A percentile compares a stretch with the other conserved stretches of the same genome.
Evolutionary conservation across 1,139 yeast genomes (phyloP).

Genomic region (Lodderomyces oxycetoniae): DNA sequence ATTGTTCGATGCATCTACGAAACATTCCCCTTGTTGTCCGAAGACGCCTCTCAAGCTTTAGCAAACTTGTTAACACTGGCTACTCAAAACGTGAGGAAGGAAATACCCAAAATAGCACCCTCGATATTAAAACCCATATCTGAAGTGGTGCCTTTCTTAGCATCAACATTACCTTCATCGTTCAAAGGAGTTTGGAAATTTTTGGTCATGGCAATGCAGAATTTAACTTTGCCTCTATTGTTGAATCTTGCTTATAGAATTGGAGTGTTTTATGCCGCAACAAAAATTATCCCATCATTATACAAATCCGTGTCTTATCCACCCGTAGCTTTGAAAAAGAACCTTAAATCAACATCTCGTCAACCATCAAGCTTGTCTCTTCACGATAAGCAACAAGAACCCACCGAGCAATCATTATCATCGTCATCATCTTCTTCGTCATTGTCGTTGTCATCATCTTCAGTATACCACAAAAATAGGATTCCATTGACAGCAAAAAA

Average conservation of each 20-base stretch:
- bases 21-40: slow-evolving; percentile 77
- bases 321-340: slow-evolving; percentile 27
- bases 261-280: slow-evolving; percentile 86
- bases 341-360: slow-evolving; percentile 18
- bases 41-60: slow-evolving; percentile 41
- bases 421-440: not conserved
- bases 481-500: slow-evolving; percentile 8
- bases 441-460: not conserved
- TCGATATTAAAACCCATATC: slow-evolving; percentile 36
- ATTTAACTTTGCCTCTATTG: slow-evolving; percentile 76
- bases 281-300: slow-evolving; percentile 84
- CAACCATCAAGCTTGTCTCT: slow-evolving; percentile 13
- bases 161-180: slow-evolving; percentile 54
- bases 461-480: not conserved
- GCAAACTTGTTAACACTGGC: slow-evolving; percentile 37
- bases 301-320: slow-evolving; percentile 39
- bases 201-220: slow-evolving; percentile 60
- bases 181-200: slow-evolving; percentile 68
- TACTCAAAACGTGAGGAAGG: slow-evolving; percentile 32
- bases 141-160: slow-evolving; percentile 42
- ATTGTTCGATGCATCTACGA: slow-evolving; percentile 90
- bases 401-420: not conserved
- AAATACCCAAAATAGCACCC: slow-evolving; percentile 38
- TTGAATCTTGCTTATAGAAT: slow-evolving; percentile 81
- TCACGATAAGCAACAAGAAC: slow-evolving; percentile 1